Base-by-base conservation (phyloP, 1,139 yeast genomes). In the Yamadazyma atlantica region DNA sequence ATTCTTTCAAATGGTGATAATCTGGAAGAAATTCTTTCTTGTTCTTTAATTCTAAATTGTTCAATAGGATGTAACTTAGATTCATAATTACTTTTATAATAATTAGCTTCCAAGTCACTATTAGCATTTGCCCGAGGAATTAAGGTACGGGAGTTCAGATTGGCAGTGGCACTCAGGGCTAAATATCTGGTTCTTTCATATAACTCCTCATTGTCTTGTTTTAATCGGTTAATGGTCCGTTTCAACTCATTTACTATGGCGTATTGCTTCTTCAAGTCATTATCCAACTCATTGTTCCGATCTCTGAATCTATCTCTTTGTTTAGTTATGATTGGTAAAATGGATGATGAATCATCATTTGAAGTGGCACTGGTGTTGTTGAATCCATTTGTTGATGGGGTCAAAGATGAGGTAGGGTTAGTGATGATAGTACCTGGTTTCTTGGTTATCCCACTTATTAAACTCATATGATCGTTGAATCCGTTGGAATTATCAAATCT, bases 281-380 rank as follows among this genome's bases (percentile, higher is more conserved):
- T 85, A 57, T 92, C 97, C 36, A 92, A 70, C 54, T 88, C 96
- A 39, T 75, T 77, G 51, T 85, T 88, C 41, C 90, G 75, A 22
- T 79, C 77, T 50, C 95, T 79, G 69, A 90, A 89, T 46, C 97
- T 70, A 58, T 92, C 97, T 58, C 98, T 78, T 63, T 92, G 98
- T 53, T 92, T 90, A 16, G 97, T 89, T 23, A 92, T 80, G 37
- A 92, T 88, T 0, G 96, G 95, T 33, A 92, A 64, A 29, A 92
- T 82, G 0, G 88, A 75, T 5, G 68, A 56, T 30, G 74, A 65
- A 36, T 63, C 71, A 11, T 54, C 50, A 11, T 36, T n/a, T n/a
- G n/a, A n/a, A n/a, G n/a, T 54, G 29, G 12, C 26, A n/a, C 34
- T 51, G 19, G 27, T 49, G 17, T 16, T 14, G 12, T 28, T 28